Evolutionary conservation across 495 filamentous ascomycete genomes (phyloP).

Genomic region (Penicillium verhagenii): DNA sequence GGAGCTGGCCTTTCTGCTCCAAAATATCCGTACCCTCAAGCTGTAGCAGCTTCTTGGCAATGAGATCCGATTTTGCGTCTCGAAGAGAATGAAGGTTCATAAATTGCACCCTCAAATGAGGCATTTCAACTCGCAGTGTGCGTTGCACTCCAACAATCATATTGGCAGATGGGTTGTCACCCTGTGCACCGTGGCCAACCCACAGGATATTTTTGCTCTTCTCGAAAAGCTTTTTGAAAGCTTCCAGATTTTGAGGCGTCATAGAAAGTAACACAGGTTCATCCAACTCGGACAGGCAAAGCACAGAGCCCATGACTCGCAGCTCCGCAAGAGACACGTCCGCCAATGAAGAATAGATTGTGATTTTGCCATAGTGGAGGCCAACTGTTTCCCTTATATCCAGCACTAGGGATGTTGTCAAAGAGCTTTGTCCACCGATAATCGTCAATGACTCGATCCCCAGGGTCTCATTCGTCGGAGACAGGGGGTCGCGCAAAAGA

Average conservation of each 20-base stretch:
- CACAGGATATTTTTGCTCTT: conserved; percentile 39
- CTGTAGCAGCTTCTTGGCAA: conserved; percentile 24
- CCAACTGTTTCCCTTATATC: conserved; percentile 10
- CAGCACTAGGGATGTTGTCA: conserved; percentile 9
- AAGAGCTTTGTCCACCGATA: conserved; percentile 22
- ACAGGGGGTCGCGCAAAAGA: conserved; percentile 29
- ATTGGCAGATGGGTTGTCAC: conserved; percentile 33
- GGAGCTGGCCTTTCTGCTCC: conserved; percentile 14
- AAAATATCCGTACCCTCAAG: conserved; percentile 20
- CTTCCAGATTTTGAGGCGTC: conserved; percentile 13
- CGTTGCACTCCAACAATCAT: conserved; percentile 43
- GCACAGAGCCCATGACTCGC: conserved; percentile 30
- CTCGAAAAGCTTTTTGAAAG: conserved; percentile 32
- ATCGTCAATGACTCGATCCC: conserved; percentile 22
- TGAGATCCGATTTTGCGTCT: conserved; percentile 5
- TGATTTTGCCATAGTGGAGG: conserved; percentile 11
- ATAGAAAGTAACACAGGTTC: conserved; percentile 41
- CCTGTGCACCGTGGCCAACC: conserved; percentile 32
- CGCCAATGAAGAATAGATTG: conserved; percentile 10
- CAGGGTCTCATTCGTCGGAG: conserved; percentile 2
- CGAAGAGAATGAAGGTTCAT: conserved; percentile 23
- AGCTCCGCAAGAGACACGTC: conserved; percentile 11
- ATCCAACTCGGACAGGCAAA: conserved; percentile 48
- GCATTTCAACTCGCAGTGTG: conserved; percentile 23
- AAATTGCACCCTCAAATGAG: conserved; percentile 26